These are phyloP conservation scores for Thamnidium elegans DNA, from an alignment of 192 early-diverging fungal genomes.

Conservation along the genomic window DNA sequence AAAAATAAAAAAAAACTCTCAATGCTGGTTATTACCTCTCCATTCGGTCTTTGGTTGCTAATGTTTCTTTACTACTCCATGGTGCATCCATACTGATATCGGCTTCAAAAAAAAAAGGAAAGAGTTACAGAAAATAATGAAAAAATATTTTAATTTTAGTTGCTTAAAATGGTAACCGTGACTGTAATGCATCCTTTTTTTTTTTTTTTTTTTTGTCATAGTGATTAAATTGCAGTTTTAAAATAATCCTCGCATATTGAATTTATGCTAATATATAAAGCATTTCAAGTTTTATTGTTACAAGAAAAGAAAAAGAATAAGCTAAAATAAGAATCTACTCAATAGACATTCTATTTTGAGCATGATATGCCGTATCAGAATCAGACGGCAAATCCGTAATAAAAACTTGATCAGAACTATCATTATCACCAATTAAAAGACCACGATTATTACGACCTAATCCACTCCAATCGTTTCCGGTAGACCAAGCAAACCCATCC, in stretches of 20 bases:
- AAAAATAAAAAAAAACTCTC: not conserved
- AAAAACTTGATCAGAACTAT: constrained; percentile 27
- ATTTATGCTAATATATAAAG: too few relatives aligned
- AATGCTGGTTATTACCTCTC: not conserved
- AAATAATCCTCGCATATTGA: too few relatives aligned
- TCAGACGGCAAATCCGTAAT: constrained; percentile 22
- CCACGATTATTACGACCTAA: not conserved
- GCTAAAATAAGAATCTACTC: not conserved
- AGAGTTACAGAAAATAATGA: not conserved
- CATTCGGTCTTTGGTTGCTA: not conserved
- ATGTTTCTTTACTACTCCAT: not conserved
- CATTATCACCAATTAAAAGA: constrained; percentile 24
- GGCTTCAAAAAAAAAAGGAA: not conserved
- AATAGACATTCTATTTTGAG: too few relatives aligned
- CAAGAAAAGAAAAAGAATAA: not conserved
- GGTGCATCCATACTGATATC: constrained; percentile 3
- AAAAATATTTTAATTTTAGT: too few relatives aligned
- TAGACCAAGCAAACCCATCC: constrained; percentile 36
- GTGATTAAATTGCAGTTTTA: too few relatives aligned
- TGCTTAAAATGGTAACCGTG: too few relatives aligned
- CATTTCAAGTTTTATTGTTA: too few relatives aligned
- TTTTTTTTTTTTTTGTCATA: too few relatives aligned
- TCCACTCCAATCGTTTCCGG: constrained; percentile 1
- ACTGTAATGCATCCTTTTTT: too few relatives aligned
- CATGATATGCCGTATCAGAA: too few relatives aligned